Evolutionary conservation across 768 basidiomycete species (phyloP), one percentile per base, ranked within the genome.

Genomic region (Macrolepiota albuminosa): DNA sequence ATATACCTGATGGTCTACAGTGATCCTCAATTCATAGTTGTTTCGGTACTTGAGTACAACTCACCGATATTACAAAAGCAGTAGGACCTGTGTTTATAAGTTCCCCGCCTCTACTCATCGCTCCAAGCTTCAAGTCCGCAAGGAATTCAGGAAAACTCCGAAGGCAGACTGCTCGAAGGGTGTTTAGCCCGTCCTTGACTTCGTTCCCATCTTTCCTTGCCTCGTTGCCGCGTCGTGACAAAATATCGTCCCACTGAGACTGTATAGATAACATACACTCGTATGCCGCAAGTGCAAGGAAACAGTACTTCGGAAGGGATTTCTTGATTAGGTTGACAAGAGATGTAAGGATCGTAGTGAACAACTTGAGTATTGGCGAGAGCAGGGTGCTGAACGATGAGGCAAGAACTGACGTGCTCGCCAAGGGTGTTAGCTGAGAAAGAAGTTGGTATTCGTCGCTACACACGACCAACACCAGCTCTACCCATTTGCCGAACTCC

Each of bases 91-190:
- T 85, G 40, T 83, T 82, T 6, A 67, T 34, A 7, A 85, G 71
- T 67, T 89, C 88, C 4, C 81, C 79, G 4, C 80, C 81, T 62
- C 78, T 85, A 5, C 82, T 72, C 46, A 78, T 68, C 2, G 80
- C 82, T 1, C 85, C 85, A 61, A 86, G 69, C 70, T 91, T 91
- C 66, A 93, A 72, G 68, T 93, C 90, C 18, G 85, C 89, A 49
- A 94, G 69, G 63, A 90, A 88, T 66, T 94, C 91, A 0, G 92
- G 91, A 70, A 93, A 94, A 54, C 88, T 91, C 48, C 92, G 78
- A 60, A 93, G 71, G 66, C 90, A 91, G 1, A 92, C 77, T 0
- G 80, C 83, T 14, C 88, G 76, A 10, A 94, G 74, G 6, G 81
- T 73, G 54, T 84, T 82, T 7, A 90, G 66, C 0, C 84, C 86